phyloP scores from a whole-genome alignment of 108 stramenopile genomes.

The Skeletonema potamos region DNA sequence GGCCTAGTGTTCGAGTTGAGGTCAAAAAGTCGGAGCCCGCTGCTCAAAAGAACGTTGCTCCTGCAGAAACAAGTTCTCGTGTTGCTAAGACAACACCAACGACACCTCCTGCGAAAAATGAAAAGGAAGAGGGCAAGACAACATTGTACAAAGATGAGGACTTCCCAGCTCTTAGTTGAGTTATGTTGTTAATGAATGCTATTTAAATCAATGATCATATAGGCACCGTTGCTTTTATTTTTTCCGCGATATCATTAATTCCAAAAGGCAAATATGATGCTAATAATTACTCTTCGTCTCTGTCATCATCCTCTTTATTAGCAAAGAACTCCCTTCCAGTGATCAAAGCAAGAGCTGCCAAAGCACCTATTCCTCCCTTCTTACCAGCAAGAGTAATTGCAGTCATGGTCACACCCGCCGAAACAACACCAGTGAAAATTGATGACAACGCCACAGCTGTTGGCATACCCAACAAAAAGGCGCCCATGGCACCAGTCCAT shows the following conservation, averaged over 20 bases:
- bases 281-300: constrained; percentile 5
- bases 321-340: constrained; percentile 68
- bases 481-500: constrained; percentile 97
- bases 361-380: constrained; percentile 74
- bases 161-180: constrained; percentile 28
- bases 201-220: constrained; percentile 1
- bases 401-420: constrained; percentile 90
- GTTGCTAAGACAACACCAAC: not conserved
- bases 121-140: not conserved
- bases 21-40: not conserved
- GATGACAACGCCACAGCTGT: constrained; percentile 78
- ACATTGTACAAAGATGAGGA: constrained; percentile 24
- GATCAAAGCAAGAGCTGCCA: constrained; percentile 62
- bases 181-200: constrained; percentile 2
- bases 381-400: constrained; percentile 83
- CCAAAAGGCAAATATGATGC: not conserved
- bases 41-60: not conserved
- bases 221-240: not conserved
- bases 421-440: constrained; percentile 90
- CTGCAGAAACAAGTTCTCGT: not conserved
- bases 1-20: constrained; percentile 7
- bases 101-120: not conserved
- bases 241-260: not conserved
- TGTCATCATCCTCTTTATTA: not conserved
- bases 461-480: constrained; percentile 92